Base-by-base conservation (phyloP, 129 eudicot species). In the Rutidosis leptorrhynchoides region DNA sequence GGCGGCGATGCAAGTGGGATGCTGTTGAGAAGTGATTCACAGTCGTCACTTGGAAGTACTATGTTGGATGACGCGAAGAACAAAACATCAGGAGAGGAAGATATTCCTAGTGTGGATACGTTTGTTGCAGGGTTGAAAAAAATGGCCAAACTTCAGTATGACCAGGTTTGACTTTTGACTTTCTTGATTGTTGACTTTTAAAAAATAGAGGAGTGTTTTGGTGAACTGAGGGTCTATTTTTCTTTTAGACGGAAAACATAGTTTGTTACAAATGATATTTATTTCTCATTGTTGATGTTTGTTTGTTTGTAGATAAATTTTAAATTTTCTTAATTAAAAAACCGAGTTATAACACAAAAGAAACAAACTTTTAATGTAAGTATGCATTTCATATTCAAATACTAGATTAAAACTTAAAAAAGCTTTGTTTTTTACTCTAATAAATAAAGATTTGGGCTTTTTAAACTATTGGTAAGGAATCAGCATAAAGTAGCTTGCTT, bases 41-140 rank as follows among this genome's bases (percentile, higher is more conserved):
- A 75, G 30, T 83, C 89, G 20, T 86, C 96, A 11, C 55, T 72
- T 51, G 90, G 83, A 51, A 89, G 93, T 70, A 72, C 79, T 30
- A 62, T 73, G 52, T 52, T 82, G 6, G 93, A 89, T 62, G 99
- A 84, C 7, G 37, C 14, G 65, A 74, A 77, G 61, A 62, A 60
- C 60, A 71, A 70, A 78, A 75, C 42, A 20, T 46, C 65, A 5
- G 83, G 78, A 16, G 97, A 92, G 71, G 99, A 86, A 62, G 97
- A 89, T 75, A 84, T 94, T 57, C 95, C 97, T 10, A 94, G 93
- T 74, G 79, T 94, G 25, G 90, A 80, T 71, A 80, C 78, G 10
- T 94, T 94, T 54, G 95, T 94, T 67, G 95, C 97, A 16, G 97
- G 90, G 27, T 78, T 94, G 71, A 89, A 82, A 72, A 92, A 94